These are phyloP conservation scores for Phytopythium montanum DNA, from an alignment of 352 stramenopile species.

Conservation along the genomic window DNA sequence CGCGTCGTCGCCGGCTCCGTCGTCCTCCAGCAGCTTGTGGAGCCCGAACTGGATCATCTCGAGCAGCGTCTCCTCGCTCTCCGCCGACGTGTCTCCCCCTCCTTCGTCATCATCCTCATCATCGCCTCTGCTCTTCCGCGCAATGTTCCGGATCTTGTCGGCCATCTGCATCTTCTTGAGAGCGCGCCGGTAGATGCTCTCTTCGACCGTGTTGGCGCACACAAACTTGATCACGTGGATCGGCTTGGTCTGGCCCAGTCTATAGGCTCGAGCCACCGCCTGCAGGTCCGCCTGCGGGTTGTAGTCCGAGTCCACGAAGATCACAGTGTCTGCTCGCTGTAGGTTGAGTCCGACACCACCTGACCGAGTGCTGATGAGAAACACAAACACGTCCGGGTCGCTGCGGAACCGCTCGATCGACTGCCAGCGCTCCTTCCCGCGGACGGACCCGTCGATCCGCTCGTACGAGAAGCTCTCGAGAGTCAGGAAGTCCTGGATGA, in stretches of 20 bases:
- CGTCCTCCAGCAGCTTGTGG: constrained; percentile 58
- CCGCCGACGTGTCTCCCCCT: constrained; percentile 4
- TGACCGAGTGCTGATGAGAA: constrained; percentile 72
- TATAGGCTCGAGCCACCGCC: constrained; percentile 64
- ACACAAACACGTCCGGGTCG: constrained; percentile 88
- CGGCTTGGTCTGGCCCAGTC: constrained; percentile 66
- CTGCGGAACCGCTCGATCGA: constrained; percentile 80
- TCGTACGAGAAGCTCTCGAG: constrained; percentile 75
- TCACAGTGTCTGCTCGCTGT: constrained; percentile 78
- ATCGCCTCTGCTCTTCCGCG: constrained; percentile 26
- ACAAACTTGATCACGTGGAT: constrained; percentile 83
- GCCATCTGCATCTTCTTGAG: constrained; percentile 73
- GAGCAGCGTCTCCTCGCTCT: constrained; percentile 41
- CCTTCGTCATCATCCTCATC: constrained; percentile 13
- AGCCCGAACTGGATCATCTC: constrained; percentile 78
- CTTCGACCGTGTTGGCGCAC: constrained; percentile 70
- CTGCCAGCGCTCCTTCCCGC: constrained; percentile 76
- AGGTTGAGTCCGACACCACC: constrained; percentile 71
- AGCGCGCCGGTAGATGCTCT: constrained; percentile 72
- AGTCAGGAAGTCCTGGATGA: constrained; percentile 79
- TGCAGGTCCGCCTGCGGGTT: constrained; percentile 75
- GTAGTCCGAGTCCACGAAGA: constrained; percentile 80
- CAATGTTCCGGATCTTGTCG: constrained; percentile 63
- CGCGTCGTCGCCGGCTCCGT: constrained; percentile 26
- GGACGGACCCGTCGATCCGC: constrained; percentile 71